These are phyloP conservation scores for Skeletonema costatum DNA, from an alignment of 108 stramenopile genomes.

Conservation along the genomic window DNA sequence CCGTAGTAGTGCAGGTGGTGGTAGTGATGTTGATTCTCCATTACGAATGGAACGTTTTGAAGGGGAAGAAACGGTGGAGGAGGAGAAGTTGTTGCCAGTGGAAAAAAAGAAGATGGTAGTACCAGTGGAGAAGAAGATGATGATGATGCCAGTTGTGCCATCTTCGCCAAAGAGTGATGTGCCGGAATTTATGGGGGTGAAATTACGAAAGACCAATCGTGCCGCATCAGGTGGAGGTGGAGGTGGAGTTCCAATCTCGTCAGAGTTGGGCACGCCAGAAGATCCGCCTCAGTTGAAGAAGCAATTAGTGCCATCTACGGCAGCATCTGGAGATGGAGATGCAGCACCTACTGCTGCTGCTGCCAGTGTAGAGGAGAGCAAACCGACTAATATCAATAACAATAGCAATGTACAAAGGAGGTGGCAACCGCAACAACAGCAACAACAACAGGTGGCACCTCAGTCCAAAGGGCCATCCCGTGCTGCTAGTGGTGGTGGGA, in stretches of 20 bases:
- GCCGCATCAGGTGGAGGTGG: neutral
- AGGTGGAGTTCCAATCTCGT: neutral
- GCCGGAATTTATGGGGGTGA: neutral
- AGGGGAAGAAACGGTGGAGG: neutral
- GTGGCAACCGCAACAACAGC: conserved; percentile 9
- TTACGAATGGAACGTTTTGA: neutral
- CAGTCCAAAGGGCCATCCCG: neutral
- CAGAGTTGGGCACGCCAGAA: neutral
- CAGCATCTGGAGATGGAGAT: neutral
- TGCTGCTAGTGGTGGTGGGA: neutral
- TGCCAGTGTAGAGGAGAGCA: conserved; percentile 4
- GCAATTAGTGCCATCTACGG: neutral
- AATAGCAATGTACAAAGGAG: neutral
- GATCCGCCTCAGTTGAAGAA: neutral
- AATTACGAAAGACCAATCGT: neutral
- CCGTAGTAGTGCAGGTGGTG: neutral
- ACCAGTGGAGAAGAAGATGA: neutral
- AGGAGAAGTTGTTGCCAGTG: neutral
- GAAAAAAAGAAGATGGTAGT: neutral
- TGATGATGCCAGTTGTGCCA: neutral
- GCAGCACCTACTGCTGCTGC: neutral
- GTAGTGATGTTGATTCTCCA: neutral
- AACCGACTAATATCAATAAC: neutral
- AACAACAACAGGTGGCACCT: neutral
- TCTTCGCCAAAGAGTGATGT: neutral